Evolutionary conservation across 805 yeast genomes (phyloP).

Genomic region (Wickerhamomyces ciferrii): DNA sequence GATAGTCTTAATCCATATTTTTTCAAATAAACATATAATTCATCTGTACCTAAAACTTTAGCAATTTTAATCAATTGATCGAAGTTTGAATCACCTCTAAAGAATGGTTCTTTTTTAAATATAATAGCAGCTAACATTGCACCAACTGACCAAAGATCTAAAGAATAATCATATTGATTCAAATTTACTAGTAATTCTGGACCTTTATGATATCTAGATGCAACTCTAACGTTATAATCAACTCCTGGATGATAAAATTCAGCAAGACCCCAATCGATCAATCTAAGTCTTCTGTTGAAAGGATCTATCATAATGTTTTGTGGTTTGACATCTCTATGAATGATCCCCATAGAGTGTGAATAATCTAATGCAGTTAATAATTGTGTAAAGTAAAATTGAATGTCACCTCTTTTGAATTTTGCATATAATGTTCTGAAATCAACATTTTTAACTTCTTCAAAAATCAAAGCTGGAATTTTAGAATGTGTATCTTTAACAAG

Average conservation of each 20-base stretch:
- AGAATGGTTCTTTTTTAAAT: slow-evolving; percentile 87
- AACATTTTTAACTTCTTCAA: slow-evolving; percentile 77
- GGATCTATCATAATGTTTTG: slow-evolving; percentile 96
- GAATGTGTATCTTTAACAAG: slow-evolving; percentile 76
- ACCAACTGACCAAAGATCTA: slow-evolving; percentile 93
- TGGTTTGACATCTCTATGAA: slow-evolving; percentile 95
- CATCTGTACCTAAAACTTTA: slow-evolving; percentile 82
- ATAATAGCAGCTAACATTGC: slow-evolving; percentile 89
- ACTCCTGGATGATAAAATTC: slow-evolving; percentile 88
- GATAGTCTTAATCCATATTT: slow-evolving; percentile 72
- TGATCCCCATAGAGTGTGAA: slow-evolving; percentile 91
- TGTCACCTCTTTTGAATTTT: slow-evolving; percentile 66
- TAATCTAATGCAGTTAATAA: slow-evolving; percentile 80
- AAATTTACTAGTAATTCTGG: slow-evolving; percentile 86
- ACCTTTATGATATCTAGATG: slow-evolving; percentile 89
- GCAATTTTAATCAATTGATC: slow-evolving; percentile 91
- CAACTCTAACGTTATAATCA: slow-evolving; percentile 90
- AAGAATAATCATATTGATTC: slow-evolving; percentile 84
- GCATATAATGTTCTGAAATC: slow-evolving; percentile 83
- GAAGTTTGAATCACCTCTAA: slow-evolving; percentile 85
- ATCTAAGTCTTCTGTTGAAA: slow-evolving; percentile 56
- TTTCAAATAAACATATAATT: slow-evolving; percentile 57
- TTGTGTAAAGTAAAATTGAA: slow-evolving; percentile 79
- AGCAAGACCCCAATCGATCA: slow-evolving; percentile 95
- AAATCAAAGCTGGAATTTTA: slow-evolving; percentile 81